These are phyloP conservation scores for Hanseniaspora meyeri DNA, from an alignment of 805 yeast genomes.

Conservation along the genomic window DNA sequence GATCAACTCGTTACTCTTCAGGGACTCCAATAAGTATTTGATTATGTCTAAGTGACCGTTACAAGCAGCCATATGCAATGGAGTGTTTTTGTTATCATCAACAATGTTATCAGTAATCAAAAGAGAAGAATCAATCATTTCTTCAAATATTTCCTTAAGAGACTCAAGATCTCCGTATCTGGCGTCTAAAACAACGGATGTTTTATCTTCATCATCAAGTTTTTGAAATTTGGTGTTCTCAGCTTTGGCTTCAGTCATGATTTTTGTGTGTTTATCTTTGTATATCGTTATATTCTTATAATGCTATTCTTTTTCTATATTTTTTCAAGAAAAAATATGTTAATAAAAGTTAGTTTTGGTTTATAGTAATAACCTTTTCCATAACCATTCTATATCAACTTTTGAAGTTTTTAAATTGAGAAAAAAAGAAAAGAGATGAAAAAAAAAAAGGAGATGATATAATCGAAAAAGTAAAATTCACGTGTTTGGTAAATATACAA, in stretches of 20 bases:
- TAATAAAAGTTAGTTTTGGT: not conserved
- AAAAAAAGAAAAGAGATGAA: not conserved
- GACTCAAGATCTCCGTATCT: conserved; percentile 79
- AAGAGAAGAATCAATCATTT: conserved; percentile 36
- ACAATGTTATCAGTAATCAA: conserved; percentile 20
- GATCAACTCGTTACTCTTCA: conserved; percentile 25
- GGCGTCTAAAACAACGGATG: conserved; percentile 68
- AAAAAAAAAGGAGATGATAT: not conserved
- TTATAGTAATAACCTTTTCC: no score
- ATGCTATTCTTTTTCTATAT: not conserved
- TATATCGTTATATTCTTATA: not conserved
- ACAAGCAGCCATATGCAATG: conserved; percentile 91
- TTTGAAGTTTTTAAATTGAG: not conserved
- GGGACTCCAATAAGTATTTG: conserved; percentile 41
- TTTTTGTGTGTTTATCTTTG: not conserved
- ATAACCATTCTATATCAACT: no score
- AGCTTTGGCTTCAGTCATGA: not conserved
- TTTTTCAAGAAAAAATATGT: not conserved
- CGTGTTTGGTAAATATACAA: no score
- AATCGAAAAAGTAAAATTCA: no score
- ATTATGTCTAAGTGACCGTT: conserved; percentile 75
- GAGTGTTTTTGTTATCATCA: conserved; percentile 38
- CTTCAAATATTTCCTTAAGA: conserved; percentile 52
- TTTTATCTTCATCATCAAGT: conserved; percentile 62
- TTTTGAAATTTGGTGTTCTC: conserved; percentile 19